Evolutionary conservation across 2,329 filamentous ascomycete genomes (phyloP).

Genomic region (Ustilaginoidea virens): DNA sequence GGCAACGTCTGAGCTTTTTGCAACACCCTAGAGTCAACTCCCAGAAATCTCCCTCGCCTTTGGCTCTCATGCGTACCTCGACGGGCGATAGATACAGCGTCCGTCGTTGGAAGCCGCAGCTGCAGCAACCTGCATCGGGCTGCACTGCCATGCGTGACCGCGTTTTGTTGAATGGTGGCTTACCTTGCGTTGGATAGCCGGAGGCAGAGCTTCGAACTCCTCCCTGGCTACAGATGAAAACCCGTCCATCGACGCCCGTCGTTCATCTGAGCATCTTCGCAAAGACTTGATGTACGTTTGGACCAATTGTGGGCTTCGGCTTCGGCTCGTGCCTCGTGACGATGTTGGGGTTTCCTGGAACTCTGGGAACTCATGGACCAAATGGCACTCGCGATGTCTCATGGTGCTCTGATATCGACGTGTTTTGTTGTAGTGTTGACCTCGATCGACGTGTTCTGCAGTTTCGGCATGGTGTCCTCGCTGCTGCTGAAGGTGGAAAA

Average conservation of each 20-base stretch:
- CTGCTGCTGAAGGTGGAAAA: background rate
- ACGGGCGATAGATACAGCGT: too few relatives aligned
- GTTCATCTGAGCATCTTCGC: slow-evolving; percentile 12
- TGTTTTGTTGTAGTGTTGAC: background rate
- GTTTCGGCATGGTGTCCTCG: background rate
- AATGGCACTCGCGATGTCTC: slow-evolving; percentile 1
- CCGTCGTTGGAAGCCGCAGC: too few relatives aligned
- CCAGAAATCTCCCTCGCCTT: too few relatives aligned
- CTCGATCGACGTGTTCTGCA: background rate
- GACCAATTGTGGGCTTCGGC: too few relatives aligned
- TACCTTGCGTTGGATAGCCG: slow-evolving; percentile 41
- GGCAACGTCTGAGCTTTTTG: too few relatives aligned
- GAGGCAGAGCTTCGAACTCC: slow-evolving; percentile 36
- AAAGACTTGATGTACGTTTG: slow-evolving; percentile 9
- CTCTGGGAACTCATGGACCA: too few relatives aligned
- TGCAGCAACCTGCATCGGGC: too few relatives aligned
- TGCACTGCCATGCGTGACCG: background rate
- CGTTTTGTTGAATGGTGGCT: slow-evolving; percentile 12
- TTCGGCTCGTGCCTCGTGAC: slow-evolving; percentile 9
- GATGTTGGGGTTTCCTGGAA: slow-evolving; percentile 2
- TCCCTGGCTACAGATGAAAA: slow-evolving; percentile 19
- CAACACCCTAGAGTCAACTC: too few relatives aligned
- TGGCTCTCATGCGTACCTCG: too few relatives aligned
- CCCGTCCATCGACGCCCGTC: slow-evolving; percentile 7
- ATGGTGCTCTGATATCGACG: background rate